These are phyloP conservation scores for Saraca asoca DNA, from an alignment of 331 rosid species.

Conservation along the genomic window DNA sequence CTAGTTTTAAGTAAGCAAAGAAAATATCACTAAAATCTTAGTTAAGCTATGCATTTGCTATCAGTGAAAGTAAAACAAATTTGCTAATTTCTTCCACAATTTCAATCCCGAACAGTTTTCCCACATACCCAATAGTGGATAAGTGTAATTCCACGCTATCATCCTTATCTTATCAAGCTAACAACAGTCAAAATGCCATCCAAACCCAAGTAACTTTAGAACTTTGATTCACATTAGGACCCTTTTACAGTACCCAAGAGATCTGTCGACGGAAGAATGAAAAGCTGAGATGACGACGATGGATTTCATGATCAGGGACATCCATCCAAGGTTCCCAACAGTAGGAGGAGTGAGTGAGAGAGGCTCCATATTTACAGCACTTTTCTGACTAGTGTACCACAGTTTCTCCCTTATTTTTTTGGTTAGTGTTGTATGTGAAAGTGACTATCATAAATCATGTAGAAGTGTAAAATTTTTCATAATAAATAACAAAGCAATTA, in stretches of 20 bases:
- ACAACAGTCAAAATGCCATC: constrained; percentile 50
- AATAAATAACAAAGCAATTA: too few species aligned
- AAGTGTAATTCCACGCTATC: constrained; percentile 30
- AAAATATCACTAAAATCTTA: constrained; percentile 17
- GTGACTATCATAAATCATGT: too few species aligned
- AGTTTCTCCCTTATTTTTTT: too few species aligned
- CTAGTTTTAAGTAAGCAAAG: too few species aligned
- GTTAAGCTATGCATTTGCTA: constrained; percentile 14
- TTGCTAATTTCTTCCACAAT: constrained; percentile 22
- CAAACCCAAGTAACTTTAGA: constrained; percentile 34
- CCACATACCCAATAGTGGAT: constrained; percentile 28
- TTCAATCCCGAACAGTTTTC: constrained; percentile 24
- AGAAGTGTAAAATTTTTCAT: too few species aligned
- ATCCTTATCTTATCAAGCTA: constrained; percentile 47
- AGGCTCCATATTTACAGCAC: too few species aligned
- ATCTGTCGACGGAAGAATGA: constrained; percentile 42
- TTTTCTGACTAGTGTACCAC: too few species aligned
- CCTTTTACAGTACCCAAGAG: constrained; percentile 33
- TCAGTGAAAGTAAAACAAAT: constrained; percentile 4
- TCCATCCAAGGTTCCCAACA: too few species aligned
- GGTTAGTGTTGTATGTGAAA: too few species aligned
- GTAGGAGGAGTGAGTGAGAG: too few species aligned
- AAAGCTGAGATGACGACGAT: constrained; percentile 14
- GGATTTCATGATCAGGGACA: constrained; percentile 53
- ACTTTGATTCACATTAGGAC: constrained; percentile 27